These are phyloP conservation scores for Rubia balearica DNA, from an alignment of 305 asterid genomes.

Conservation along the genomic window DNA sequence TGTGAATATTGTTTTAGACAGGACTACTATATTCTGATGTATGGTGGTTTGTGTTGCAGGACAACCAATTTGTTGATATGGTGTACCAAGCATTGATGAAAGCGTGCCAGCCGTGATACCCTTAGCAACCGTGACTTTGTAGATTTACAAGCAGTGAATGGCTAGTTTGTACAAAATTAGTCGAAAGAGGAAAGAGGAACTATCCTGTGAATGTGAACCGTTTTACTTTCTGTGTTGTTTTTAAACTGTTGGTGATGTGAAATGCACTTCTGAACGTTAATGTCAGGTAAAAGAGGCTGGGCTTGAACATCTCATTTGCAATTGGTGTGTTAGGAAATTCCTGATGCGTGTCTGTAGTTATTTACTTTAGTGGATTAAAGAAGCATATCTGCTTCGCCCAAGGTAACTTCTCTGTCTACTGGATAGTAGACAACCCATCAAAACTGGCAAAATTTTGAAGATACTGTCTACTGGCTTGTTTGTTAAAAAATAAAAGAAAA, in stretches of 20 bases:
- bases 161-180: conserved; percentile 11
- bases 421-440: no score
- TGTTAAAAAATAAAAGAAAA: no score
- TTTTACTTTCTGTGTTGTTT: background rate
- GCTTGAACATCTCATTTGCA: conserved; percentile 1
- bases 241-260: background rate
- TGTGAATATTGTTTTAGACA: no score
- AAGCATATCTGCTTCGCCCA: no score
- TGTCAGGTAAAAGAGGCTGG: background rate
- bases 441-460: no score
- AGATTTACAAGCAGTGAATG: conserved; percentile 7
- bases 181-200: background rate
- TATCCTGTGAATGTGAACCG: background rate
- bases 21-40: background rate
- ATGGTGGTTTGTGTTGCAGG: conserved; percentile 33
- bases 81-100: conserved; percentile 60
- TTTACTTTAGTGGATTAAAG: background rate
- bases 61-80: conserved; percentile 75
- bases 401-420: no score
- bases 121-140: conserved; percentile 7
- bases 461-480: no score
- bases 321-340: background rate
- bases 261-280: background rate
- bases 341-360: background rate
- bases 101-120: conserved; percentile 42